Percentiles rank a stretch among this genome's conserved stretches.
Evolutionary conservation across 2,329 filamentous ascomycete genomes (phyloP).

Genomic region (Colletotrichum sp.): DNA sequence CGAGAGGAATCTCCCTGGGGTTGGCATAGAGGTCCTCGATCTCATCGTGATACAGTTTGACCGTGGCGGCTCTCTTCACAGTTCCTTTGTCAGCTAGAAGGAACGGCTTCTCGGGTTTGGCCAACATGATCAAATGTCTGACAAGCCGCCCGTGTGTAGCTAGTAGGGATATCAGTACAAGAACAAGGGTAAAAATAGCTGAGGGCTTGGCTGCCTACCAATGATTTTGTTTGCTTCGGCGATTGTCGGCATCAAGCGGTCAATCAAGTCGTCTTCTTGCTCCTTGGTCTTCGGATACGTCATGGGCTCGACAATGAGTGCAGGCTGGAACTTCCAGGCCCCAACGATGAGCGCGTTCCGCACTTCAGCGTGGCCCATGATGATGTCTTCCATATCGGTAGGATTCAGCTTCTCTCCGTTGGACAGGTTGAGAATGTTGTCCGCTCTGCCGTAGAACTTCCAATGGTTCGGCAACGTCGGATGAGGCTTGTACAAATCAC

Average conservation of each 20-base stretch:
- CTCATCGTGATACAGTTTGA: slow-evolving; percentile 46
- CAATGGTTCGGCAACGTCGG: slow-evolving; percentile 39
- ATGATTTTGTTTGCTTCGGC: slow-evolving; percentile 42
- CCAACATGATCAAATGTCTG: slow-evolving; percentile 42
- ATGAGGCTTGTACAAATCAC: slow-evolving; percentile 47
- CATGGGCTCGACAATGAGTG: slow-evolving; percentile 51
- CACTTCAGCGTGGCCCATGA: slow-evolving; percentile 43
- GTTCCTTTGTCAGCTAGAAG: slow-evolving; percentile 50
- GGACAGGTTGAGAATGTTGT: slow-evolving; percentile 52
- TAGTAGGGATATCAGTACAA: neutral
- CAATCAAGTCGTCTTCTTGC: slow-evolving; percentile 36
- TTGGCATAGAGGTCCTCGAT: slow-evolving; percentile 46
- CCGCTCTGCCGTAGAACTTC: slow-evolving; percentile 38
- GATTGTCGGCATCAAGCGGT: slow-evolving; percentile 48
- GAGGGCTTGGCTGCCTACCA: neutral
- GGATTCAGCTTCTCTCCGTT: slow-evolving; percentile 57
- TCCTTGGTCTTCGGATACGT: slow-evolving; percentile 28
- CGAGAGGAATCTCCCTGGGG: slow-evolving; percentile 18
- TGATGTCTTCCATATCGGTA: slow-evolving; percentile 44
- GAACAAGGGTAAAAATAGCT: neutral
- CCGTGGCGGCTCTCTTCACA: slow-evolving; percentile 43
- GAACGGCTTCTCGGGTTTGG: slow-evolving; percentile 47
- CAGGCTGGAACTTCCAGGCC: slow-evolving; percentile 48
- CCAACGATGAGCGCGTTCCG: slow-evolving; percentile 52
- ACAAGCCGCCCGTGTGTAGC: slow-evolving; percentile 49